Evolutionary conservation across 768 basidiomycete genomes (phyloP).

Genomic region (Sarcomyxa edulis): DNA sequence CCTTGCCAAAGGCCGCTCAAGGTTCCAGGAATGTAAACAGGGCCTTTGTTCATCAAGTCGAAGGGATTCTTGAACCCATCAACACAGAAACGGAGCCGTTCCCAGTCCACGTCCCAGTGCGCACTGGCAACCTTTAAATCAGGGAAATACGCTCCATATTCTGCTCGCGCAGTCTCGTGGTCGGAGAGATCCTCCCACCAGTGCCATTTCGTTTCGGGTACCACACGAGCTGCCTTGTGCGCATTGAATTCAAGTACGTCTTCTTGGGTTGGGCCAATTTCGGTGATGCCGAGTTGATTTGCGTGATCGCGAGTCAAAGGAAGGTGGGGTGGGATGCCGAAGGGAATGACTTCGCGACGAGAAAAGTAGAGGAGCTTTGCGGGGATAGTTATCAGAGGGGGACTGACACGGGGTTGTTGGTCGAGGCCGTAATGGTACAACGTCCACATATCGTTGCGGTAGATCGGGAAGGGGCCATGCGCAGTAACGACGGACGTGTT

Average conservation of each 20-base stretch:
- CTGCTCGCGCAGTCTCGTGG: neutral
- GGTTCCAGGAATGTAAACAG: conserved; percentile 43
- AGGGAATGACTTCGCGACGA: conserved; percentile 43
- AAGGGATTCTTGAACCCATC: no score
- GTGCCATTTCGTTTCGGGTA: conserved; percentile 12
- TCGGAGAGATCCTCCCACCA: conserved; percentile 6
- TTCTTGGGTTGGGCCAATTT: conserved; percentile 42
- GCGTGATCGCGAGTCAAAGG: conserved; percentile 26
- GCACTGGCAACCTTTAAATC: conserved; percentile 4
- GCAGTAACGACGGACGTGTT: conserved; percentile 21
- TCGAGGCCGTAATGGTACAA: no score
- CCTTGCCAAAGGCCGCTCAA: conserved; percentile 62
- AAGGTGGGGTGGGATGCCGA: conserved; percentile 35
- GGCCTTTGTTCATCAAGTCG: conserved; percentile 19
- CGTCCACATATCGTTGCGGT: no score
- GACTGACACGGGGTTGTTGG: conserved; percentile 18
- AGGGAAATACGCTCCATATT: neutral
- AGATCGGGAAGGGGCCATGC: conserved; percentile 45
- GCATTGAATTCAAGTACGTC: conserved; percentile 58
- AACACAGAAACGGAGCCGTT: conserved; percentile 33
- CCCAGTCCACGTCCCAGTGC: conserved; percentile 8
- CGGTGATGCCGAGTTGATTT: conserved; percentile 10
- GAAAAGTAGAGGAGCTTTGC: conserved; percentile 63
- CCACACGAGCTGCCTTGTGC: conserved; percentile 24
- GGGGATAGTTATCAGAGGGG: conserved; percentile 47